Percentiles rank a stretch among this genome's conserved stretches.
Conservation (phyloP, 192 early-diverging fungal species). For the Podila horticola region DNA sequence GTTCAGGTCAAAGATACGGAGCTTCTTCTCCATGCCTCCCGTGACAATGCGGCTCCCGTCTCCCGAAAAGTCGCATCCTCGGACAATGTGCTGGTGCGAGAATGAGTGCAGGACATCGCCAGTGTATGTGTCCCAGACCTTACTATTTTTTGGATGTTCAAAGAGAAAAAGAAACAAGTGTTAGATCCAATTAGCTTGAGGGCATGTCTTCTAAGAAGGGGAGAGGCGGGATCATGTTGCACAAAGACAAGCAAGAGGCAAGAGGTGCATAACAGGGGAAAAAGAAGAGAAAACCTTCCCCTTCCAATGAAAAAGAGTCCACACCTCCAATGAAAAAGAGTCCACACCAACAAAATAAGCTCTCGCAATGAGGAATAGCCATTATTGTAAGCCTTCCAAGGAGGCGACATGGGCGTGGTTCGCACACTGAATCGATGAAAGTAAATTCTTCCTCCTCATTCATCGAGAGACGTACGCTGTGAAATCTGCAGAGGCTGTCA, state of each 20-base stretch:
- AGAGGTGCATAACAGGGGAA: too few species aligned
- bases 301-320: too few species aligned
- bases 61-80: slow-evolving; percentile 81
- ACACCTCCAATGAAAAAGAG: too few species aligned
- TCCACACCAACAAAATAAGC: too few species aligned
- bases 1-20: slow-evolving; percentile 84
- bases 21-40: slow-evolving; percentile 83
- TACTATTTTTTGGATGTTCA: slow-evolving; percentile 43
- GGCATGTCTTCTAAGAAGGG: neutral
- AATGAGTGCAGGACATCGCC: slow-evolving; percentile 79
- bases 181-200: too few species aligned
- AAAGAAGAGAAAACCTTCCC: too few species aligned
- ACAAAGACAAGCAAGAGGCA: too few species aligned
- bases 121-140: slow-evolving; percentile 88
- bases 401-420: too few species aligned
- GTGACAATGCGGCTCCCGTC: slow-evolving; percentile 80
- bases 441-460: neutral
- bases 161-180: slow-evolving; percentile 8
- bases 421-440: too few species aligned
- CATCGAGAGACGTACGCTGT: slow-evolving; percentile 68
- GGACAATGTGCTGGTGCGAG: slow-evolving; percentile 84
- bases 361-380: too few species aligned
- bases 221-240: slow-evolving; percentile 9
- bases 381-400: too few species aligned
- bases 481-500: slow-evolving; percentile 95